These are phyloP conservation scores for Amphibolis antarctica DNA, from an alignment of 106 monocot species.

Conservation along the genomic window DNA sequence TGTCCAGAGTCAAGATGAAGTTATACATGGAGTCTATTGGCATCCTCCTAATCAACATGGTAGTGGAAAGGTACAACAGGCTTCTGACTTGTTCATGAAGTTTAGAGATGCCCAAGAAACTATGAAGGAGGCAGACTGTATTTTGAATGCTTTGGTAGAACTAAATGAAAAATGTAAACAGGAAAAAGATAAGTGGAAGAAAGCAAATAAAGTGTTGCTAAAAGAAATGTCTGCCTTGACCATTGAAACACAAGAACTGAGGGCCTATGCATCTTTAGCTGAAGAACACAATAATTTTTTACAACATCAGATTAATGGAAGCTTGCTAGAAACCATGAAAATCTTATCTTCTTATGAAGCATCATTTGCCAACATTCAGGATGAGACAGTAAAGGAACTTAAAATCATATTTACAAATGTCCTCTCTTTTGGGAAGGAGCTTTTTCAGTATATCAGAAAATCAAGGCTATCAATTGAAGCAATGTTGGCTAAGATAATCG, in stretches of 20 bases:
- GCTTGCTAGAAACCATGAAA: constrained; percentile 11
- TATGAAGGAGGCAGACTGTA: constrained; percentile 60
- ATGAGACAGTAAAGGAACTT: constrained; percentile 17
- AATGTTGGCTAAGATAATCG: constrained; percentile 15
- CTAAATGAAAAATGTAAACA: constrained; percentile 36
- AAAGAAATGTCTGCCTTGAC: constrained; percentile 14
- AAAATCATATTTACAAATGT: constrained; percentile 19
- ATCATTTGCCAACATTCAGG: constrained; percentile 27
- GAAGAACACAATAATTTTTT: constrained; percentile 9
- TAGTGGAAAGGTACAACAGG: constrained; percentile 1
- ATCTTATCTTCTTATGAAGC: constrained; percentile 18
- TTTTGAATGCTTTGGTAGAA: constrained; percentile 37
- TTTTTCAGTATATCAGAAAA: constrained; percentile 13
- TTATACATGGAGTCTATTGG: background rate
- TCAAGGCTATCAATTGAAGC: constrained; percentile 28
- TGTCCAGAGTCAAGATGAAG: background rate
- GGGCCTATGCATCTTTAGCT: constrained; percentile 8
- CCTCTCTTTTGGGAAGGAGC: constrained; percentile 16
- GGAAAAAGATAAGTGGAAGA: constrained; percentile 35
- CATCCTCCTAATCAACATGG: background rate
- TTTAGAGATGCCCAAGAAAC: constrained; percentile 52
- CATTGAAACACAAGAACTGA: constrained; percentile 19
- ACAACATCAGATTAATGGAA: constrained; percentile 10
- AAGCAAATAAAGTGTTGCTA: constrained; percentile 18
- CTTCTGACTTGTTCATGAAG: constrained; percentile 22